phyloP scores from a whole-genome alignment of 257 asterid species.

The Jacaranda mimosifolia region DNA sequence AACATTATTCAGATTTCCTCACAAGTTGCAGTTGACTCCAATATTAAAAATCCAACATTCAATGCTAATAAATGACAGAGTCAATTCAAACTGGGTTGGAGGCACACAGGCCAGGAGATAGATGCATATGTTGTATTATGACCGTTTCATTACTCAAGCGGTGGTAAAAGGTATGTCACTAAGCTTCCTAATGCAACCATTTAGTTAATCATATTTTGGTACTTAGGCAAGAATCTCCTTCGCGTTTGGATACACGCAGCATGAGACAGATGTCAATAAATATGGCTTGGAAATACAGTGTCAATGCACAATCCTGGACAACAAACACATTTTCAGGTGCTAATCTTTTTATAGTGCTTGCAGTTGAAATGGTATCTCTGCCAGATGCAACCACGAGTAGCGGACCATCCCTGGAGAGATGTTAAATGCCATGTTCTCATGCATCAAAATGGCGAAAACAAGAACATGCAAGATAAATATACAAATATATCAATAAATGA shows the following conservation, averaged over 20 bases:
- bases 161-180: background rate
- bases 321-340: slow-evolving; percentile 71
- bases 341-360: slow-evolving; percentile 68
- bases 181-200: slow-evolving; percentile 10
- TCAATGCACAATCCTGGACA: slow-evolving; percentile 60
- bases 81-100: background rate
- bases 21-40: too few species aligned
- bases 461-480: background rate
- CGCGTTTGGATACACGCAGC: background rate
- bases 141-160: slow-evolving; percentile 4
- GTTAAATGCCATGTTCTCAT: background rate
- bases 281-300: slow-evolving; percentile 10
- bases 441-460: slow-evolving; percentile 15
- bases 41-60: background rate
- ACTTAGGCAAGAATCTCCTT: background rate
- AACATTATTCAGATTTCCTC: too few species aligned
- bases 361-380: slow-evolving; percentile 66
- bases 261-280: background rate
- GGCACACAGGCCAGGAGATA: background rate
- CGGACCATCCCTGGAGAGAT: slow-evolving; percentile 70
- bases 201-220: background rate
- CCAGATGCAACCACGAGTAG: slow-evolving; percentile 76
- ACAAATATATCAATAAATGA: background rate
- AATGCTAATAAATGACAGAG: background rate
- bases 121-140: background rate